phyloP scores from a whole-genome alignment of 208 protist genomes.

The Borovskyia barvae region DNA sequence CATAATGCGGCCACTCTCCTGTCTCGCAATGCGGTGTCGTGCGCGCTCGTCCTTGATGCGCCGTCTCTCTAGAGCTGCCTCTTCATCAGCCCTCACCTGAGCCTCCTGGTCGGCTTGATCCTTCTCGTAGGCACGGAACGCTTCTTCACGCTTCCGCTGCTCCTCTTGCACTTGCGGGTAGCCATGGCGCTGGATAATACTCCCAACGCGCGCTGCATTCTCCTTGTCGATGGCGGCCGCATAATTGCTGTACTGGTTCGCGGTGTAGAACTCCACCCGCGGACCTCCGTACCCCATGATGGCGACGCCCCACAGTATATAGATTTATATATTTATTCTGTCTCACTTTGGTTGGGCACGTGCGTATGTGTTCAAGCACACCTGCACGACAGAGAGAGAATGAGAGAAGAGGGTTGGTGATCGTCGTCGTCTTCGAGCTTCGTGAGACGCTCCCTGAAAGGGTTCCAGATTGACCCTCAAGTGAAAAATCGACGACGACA shows the following conservation, averaged over 20 bases:
- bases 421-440: neutral
- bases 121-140: slow-evolving; percentile 27
- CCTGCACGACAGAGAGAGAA: slow-evolving; percentile 6
- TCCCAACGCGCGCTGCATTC: slow-evolving; percentile 49
- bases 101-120: slow-evolving; percentile 22
- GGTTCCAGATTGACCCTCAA: no score
- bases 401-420: slow-evolving; percentile 3
- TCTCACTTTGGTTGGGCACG: no score
- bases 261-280: slow-evolving; percentile 64
- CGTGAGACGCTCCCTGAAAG: no score
- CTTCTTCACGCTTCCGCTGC: slow-evolving; percentile 24
- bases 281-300: slow-evolving; percentile 58
- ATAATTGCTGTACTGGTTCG: slow-evolving; percentile 59
- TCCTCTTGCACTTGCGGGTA: slow-evolving; percentile 19
- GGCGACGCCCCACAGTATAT: neutral
- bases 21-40: slow-evolving; percentile 8
- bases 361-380: no score
- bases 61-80: slow-evolving; percentile 22
- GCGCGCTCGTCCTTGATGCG: slow-evolving; percentile 23
- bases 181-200: slow-evolving; percentile 30
- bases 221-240: slow-evolving; percentile 57
- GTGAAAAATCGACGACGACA: no score
- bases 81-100: slow-evolving; percentile 15
- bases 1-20: neutral
- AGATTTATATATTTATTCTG: slow-evolving; percentile 12